Percentiles rank a stretch among this genome's conserved stretches.
Evolutionary conservation across 2,329 filamentous ascomycete genomes (phyloP).

Genomic region (Talaromyces atroroseus): DNA sequence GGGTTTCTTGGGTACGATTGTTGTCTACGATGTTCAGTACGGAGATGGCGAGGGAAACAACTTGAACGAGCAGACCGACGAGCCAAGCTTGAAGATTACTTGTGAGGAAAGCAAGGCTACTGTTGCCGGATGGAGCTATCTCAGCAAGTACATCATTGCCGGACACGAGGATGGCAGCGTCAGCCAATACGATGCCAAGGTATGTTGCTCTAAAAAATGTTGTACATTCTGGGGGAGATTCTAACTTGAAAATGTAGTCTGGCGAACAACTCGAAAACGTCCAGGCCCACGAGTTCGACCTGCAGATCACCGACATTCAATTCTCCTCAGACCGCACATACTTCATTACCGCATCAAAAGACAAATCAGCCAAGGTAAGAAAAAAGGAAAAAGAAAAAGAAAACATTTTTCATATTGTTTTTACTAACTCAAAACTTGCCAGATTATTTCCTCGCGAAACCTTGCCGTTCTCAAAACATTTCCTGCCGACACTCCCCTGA

Average conservation of each 20-base stretch:
- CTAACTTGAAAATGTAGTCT: constrained; percentile 44
- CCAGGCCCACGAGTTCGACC: constrained; percentile 78
- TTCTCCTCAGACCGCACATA: constrained; percentile 92
- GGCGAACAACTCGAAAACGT: constrained; percentile 77
- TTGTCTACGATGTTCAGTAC: constrained; percentile 81
- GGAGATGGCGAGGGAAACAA: constrained; percentile 56
- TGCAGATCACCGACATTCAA: constrained; percentile 84
- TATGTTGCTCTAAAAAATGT: constrained; percentile 25
- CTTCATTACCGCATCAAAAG: constrained; percentile 97
- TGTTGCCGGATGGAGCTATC: constrained; percentile 92
- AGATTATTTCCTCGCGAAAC: constrained; percentile 78
- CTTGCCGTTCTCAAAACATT: constrained; percentile 93
- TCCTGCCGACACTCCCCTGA: constrained; percentile 84
- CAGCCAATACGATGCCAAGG: constrained; percentile 86
- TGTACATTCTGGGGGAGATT: not conserved
- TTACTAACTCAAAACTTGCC: not conserved
- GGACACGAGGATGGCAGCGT: constrained; percentile 95
- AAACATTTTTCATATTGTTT: constrained; percentile 19
- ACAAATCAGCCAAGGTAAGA: constrained; percentile 84
- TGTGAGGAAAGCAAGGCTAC: constrained; percentile 96
- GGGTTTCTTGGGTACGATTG: constrained; percentile 90
- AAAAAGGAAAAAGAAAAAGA: constrained; percentile 14
- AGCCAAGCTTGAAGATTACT: constrained; percentile 79
- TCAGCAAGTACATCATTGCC: constrained; percentile 93
- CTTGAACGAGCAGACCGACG: constrained; percentile 71